phyloP scores from a whole-genome alignment of 257 asterid genomes.

The Thymus mandschuricus region DNA sequence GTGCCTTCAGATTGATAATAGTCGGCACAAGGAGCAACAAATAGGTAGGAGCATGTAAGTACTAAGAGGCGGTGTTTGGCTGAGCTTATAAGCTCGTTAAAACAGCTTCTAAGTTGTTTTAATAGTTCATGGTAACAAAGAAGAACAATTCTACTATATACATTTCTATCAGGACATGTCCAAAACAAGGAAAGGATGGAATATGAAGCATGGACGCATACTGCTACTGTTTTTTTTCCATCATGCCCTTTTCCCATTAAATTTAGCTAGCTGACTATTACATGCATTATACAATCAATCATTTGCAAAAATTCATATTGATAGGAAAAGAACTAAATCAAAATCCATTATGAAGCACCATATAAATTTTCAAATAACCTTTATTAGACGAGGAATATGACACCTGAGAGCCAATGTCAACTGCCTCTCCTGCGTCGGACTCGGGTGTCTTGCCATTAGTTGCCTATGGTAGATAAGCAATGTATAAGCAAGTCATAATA shows the following conservation, averaged over 20 bases:
- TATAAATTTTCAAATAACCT: constrained; percentile 34
- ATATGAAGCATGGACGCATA: background rate
- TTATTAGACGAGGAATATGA: constrained; percentile 42
- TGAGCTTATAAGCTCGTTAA: too few species aligned
- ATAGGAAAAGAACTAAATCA: background rate
- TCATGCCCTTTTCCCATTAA: background rate
- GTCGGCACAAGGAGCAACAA: background rate
- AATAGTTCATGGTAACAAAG: background rate
- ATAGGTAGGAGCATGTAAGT: background rate
- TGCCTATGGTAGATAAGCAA: constrained; percentile 46
- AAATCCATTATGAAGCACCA: background rate
- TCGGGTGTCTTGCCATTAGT: constrained; percentile 48
- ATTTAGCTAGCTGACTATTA: background rate
- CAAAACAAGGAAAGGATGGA: background rate
- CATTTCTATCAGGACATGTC: background rate
- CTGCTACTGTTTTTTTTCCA: background rate
- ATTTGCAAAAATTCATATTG: background rate
- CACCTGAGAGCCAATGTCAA: constrained; percentile 53
- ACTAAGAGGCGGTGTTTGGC: too few species aligned
- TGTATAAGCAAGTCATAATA: constrained; percentile 10
- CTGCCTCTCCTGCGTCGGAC: constrained; percentile 35
- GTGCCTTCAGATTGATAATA: background rate
- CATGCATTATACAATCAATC: constrained; percentile 11
- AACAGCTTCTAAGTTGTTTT: background rate
- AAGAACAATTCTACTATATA: background rate